Evolutionary conservation across 768 basidiomycete species (phyloP).

Genomic region (Solioccasus polychromus): DNA sequence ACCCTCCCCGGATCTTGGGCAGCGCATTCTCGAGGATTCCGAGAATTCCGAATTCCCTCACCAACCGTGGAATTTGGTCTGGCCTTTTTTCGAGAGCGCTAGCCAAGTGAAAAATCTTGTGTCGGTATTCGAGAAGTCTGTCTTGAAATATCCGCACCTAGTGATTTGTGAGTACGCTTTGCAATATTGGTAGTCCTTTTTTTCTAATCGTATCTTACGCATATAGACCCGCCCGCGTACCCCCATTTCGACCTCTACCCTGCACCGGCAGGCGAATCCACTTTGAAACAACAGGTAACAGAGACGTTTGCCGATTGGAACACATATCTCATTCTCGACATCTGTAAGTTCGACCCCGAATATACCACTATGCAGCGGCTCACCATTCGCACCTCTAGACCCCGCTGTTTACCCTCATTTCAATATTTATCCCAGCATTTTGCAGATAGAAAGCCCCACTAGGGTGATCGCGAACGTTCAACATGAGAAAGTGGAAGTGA

Average conservation of each 20-base stretch:
- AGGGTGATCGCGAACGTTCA: not conserved
- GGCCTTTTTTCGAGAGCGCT: conserved; percentile 6
- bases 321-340: conserved; percentile 25
- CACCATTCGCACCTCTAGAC: conserved; percentile 33
- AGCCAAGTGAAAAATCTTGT: not conserved
- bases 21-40: conserved; percentile 51
- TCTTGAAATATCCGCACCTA: conserved; percentile 23
- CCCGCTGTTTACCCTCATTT: conserved; percentile 41
- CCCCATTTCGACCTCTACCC: conserved; percentile 37
- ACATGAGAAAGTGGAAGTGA: conserved; percentile 6
- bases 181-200: not conserved
- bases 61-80: conserved; percentile 11
- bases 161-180: conserved; percentile 26
- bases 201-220: conserved; percentile 3
- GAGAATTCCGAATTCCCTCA: conserved; percentile 36
- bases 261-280: not conserved
- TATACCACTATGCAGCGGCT: not conserved
- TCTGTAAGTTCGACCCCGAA: conserved; percentile 13
- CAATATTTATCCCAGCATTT: conserved; percentile 36
- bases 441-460: conserved; percentile 1
- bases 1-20: conserved; percentile 58
- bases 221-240: conserved; percentile 23
- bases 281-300: not conserved
- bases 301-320: not conserved
- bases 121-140: not conserved